Percentiles rank a stretch among this genome's conserved stretches.
Evolutionary conservation across 2,329 filamentous ascomycete species (phyloP).

Genomic region (Fonsecaea pugnacius): DNA sequence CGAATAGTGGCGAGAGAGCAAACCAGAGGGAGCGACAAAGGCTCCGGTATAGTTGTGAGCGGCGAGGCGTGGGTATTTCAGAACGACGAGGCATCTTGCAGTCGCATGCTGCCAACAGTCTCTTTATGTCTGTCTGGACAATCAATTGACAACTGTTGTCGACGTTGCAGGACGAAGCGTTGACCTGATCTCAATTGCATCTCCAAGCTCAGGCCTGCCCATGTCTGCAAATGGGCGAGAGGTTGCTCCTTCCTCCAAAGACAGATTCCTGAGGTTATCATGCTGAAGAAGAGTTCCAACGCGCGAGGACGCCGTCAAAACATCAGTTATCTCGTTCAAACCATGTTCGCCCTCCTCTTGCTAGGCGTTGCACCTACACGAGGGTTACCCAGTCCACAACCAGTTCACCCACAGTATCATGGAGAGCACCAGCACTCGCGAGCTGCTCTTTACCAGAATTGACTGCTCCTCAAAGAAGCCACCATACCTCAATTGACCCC

Average conservation of each 20-base stretch:
- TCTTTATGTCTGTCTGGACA: neutral
- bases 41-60: neutral
- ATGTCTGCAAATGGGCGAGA: neutral
- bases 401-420: neutral
- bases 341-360: neutral
- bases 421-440: neutral
- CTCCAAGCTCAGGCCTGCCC: neutral
- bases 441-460: neutral
- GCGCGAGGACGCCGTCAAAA: neutral
- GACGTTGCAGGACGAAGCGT: neutral
- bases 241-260: neutral
- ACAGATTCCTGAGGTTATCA: neutral
- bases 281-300: neutral
- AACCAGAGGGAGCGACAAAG: neutral
- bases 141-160: neutral
- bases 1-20: neutral
- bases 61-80: neutral
- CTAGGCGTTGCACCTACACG: neutral
- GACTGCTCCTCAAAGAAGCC: neutral
- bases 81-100: neutral
- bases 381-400: neutral
- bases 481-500: neutral
- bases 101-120: neutral
- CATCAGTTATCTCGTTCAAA: neutral
- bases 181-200: neutral